Evolutionary conservation across 805 yeast species (phyloP).

Genomic region (Kuraishia molischiana): DNA sequence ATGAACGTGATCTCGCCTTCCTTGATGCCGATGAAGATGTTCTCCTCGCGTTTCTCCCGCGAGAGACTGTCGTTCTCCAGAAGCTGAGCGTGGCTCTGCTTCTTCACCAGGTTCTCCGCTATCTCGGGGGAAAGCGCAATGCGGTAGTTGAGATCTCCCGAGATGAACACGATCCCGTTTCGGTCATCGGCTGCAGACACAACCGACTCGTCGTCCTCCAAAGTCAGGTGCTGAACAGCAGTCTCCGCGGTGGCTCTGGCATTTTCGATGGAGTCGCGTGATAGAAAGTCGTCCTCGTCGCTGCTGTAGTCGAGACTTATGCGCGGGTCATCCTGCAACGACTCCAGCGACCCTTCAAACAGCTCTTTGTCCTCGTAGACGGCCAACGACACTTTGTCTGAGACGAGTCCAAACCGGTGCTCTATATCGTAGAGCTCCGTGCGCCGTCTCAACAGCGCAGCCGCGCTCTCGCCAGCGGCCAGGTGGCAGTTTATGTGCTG

Average conservation of each 20-base stretch:
- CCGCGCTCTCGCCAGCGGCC: constrained; percentile 25
- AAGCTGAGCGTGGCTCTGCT: constrained; percentile 22
- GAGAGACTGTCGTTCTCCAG: constrained; percentile 33
- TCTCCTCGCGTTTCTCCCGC: constrained; percentile 20
- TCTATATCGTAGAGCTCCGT: constrained; percentile 7
- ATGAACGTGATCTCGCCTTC: constrained; percentile 38
- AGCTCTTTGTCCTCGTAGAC: background rate
- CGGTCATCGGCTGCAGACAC: background rate
- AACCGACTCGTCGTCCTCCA: background rate
- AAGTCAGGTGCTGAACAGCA: background rate
- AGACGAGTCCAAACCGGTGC: constrained; percentile 4
- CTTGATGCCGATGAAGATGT: constrained; percentile 31
- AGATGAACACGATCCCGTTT: constrained; percentile 21
- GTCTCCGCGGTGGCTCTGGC: background rate
- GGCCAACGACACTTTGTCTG: background rate
- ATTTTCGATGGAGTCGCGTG: background rate
- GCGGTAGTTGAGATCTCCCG: constrained; percentile 43
- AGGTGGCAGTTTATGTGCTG: constrained; percentile 36
- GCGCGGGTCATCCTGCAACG: background rate
- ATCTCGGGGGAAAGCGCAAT: constrained; percentile 5
- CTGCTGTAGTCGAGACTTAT: background rate
- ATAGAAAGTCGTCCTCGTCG: background rate
- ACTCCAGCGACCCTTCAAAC: background rate
- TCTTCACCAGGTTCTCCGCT: constrained; percentile 9
- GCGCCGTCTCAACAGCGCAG: constrained; percentile 5